Conservation (phyloP, 108 stramenopile genomes). For the Conticribra guillardii region DNA sequence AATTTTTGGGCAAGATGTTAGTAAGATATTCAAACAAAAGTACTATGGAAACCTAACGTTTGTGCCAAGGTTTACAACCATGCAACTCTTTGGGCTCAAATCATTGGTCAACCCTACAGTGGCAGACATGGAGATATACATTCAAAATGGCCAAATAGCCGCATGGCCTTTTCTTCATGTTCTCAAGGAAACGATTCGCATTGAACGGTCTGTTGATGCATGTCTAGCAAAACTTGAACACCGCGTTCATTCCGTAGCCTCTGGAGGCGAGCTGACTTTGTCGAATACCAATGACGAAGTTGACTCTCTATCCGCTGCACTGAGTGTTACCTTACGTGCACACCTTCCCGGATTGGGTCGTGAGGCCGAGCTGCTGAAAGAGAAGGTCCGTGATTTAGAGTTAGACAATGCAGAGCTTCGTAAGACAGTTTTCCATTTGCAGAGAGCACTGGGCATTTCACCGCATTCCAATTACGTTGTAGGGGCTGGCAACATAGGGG, state of each 20-base stretch:
- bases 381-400: slow-evolving; percentile 43
- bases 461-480: too few relatives aligned
- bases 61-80: slow-evolving; percentile 82
- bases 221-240: slow-evolving; percentile 71
- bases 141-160: slow-evolving; percentile 83
- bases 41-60: slow-evolving; percentile 87
- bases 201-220: slow-evolving; percentile 76
- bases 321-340: slow-evolving; percentile 34
- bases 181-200: slow-evolving; percentile 80
- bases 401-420: slow-evolving; percentile 53
- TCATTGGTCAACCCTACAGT: slow-evolving; percentile 82
- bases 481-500: too few relatives aligned
- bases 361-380: slow-evolving; percentile 57
- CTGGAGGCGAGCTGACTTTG: slow-evolving; percentile 51
- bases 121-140: slow-evolving; percentile 85
- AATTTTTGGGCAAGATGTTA: slow-evolving; percentile 92
- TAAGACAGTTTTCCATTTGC: slow-evolving; percentile 34
- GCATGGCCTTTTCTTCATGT: slow-evolving; percentile 87
- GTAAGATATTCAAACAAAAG: slow-evolving; percentile 92
- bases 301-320: slow-evolving; percentile 65
- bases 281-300: slow-evolving; percentile 53
- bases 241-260: slow-evolving; percentile 49
- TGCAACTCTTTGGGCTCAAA: slow-evolving; percentile 85
- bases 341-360: slow-evolving; percentile 54
- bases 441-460: slow-evolving; percentile 38